Percentiles rank a stretch among this genome's conserved stretches.
phyloP scores from a whole-genome alignment of 2,329 filamentous ascomycete genomes.

The Tolypocladium nubicola region DNA sequence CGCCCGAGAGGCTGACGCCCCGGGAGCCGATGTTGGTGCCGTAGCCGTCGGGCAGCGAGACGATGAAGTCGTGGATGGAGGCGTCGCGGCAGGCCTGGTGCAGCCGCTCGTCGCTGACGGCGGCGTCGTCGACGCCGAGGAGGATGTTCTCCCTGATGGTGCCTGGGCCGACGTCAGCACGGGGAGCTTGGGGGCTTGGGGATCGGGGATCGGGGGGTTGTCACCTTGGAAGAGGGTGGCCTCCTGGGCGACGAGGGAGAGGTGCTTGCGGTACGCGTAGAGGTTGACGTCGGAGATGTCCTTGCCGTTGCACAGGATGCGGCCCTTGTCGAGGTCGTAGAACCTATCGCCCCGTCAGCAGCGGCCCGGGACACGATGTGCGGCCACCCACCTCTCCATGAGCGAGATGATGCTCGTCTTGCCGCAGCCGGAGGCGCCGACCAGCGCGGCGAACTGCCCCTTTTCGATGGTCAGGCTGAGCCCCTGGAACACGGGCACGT shows the following conservation, averaged over 20 bases:
- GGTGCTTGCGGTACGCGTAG: constrained; percentile 48
- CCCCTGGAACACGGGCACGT: constrained; percentile 45
- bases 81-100: constrained; percentile 48
- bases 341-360: constrained; percentile 33
- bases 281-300: constrained; percentile 50
- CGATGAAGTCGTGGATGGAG: constrained; percentile 62
- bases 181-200: too few species aligned
- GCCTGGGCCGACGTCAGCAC: constrained; percentile 16
- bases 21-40: constrained; percentile 56
- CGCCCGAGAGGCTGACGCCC: constrained; percentile 58
- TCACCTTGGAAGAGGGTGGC: constrained; percentile 58
- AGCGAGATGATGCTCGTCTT: constrained; percentile 62
- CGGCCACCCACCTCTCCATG: constrained; percentile 34
- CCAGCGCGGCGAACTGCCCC: constrained; percentile 60
- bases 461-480: constrained; percentile 55
- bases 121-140: constrained; percentile 47
- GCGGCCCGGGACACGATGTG: background rate
- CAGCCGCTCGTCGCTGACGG: constrained; percentile 40
- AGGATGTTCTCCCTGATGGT: constrained; percentile 61
- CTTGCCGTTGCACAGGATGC: constrained; percentile 52
- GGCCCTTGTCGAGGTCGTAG: constrained; percentile 56
- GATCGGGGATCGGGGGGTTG: background rate
- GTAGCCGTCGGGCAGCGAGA: constrained; percentile 56
- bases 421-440: constrained; percentile 60
- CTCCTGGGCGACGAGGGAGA: constrained; percentile 68